phyloP scores from a whole-genome alignment of 1,139 yeast genomes.

The Candida neerlandica region DNA sequence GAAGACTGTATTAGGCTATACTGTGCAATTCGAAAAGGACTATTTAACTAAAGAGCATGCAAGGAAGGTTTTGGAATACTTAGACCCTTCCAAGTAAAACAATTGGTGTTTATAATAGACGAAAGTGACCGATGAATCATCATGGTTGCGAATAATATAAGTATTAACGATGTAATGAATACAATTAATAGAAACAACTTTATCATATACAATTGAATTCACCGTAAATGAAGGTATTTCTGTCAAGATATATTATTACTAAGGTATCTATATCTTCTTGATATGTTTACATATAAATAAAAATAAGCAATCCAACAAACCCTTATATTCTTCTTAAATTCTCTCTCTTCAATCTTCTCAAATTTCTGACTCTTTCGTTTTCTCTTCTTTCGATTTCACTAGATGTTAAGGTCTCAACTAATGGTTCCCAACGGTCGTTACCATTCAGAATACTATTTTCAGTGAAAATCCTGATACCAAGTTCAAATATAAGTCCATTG shows the following conservation, averaged over 20 bases:
- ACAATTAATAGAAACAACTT: too few species aligned
- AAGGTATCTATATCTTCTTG: conserved; percentile 45
- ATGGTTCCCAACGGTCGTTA: conserved; percentile 83
- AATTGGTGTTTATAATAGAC: background rate
- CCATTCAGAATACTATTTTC: conserved; percentile 50
- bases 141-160: too few species aligned
- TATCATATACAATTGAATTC: too few species aligned
- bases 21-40: conserved; percentile 53
- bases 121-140: background rate
- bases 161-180: too few species aligned
- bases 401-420: conserved; percentile 80
- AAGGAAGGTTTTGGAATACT: conserved; percentile 32
- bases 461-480: conserved; percentile 47
- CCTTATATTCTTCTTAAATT: conserved; percentile 61
- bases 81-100: background rate
- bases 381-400: conserved; percentile 96
- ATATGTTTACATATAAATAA: conserved; percentile 44
- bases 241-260: too few species aligned
- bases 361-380: conserved; percentile 89
- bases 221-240: too few species aligned
- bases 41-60: conserved; percentile 64
- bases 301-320: too few species aligned
- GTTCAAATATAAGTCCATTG: conserved; percentile 47
- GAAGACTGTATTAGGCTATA: conserved; percentile 44
- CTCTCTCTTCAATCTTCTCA: conserved; percentile 90